These are phyloP conservation scores for Skeletonema grethae DNA, from an alignment of 108 stramenopile genomes.

Conservation along the genomic window DNA sequence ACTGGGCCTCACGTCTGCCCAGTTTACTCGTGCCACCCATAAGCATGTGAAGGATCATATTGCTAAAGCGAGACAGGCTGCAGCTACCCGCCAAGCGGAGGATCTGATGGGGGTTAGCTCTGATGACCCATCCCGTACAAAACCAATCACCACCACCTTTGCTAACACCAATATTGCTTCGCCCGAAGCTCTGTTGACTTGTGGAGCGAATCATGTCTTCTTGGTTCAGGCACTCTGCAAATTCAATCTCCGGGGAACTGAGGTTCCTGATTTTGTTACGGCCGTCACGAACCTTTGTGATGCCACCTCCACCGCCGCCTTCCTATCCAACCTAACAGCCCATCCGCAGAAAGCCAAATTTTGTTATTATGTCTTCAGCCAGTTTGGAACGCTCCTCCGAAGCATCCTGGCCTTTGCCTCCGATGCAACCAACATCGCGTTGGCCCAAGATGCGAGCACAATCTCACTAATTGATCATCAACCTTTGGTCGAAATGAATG, in stretches of 20 bases:
- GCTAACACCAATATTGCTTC: background rate
- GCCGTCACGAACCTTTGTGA: background rate
- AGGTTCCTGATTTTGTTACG: background rate
- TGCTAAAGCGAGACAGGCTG: no score
- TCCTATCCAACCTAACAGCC: background rate
- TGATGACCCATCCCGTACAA: no score
- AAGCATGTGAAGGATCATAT: no score
- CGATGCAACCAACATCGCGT: background rate
- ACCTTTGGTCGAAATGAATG: background rate
- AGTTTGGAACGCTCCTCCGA: background rate
- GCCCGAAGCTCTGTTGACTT: background rate
- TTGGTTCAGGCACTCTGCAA: background rate
- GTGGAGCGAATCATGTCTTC: background rate
- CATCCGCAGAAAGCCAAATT: background rate
- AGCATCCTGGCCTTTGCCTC: background rate
- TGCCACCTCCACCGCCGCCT: background rate
- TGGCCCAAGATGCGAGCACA: background rate
- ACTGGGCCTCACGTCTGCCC: no score
- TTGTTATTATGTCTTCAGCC: background rate
- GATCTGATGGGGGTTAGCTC: no score
- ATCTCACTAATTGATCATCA: background rate
- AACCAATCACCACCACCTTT: background rate
- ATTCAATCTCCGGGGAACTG: background rate
- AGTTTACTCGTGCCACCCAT: no score
- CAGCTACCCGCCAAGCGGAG: no score